Evolutionary conservation across 2,329 filamentous ascomycete species (phyloP), one percentile per base, ranked within the genome.

Genomic region (Pseudonectria foliicola): DNA sequence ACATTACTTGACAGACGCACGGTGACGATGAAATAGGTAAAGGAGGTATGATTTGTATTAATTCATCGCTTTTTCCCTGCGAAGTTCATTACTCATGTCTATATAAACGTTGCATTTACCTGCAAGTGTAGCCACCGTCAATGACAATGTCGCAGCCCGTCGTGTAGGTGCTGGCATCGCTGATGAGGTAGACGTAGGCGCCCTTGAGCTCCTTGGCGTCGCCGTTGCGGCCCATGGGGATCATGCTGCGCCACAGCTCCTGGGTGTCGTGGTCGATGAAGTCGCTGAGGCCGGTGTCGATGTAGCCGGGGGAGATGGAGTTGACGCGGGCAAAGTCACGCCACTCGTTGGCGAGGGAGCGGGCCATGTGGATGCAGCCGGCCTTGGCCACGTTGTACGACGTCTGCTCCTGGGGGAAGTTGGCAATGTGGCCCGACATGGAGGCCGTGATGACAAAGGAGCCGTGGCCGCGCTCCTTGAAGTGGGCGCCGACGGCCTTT

Each of bases 171-270:
- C 79, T 77, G 4, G 84, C 84, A 56, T 89, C 83, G 31, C 75
- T 82, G 24, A 82, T 76, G 26, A 90, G 70, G 61, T 86, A 89
- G 33, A 89, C 67, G 56, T 82, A 90, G n/a, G 80, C 81, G 7
- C 80, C 82, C 65, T 85, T 85, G 46, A 87, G 65, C 66, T 88
- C 83, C 50, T 80, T 75, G 2, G 75, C 66, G 34, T 76, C 63
- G 4, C 80, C 82, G 52, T 85, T 76, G 48, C 83, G 67, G 26
- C 72, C 80, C 73, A 87, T 77, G 30, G 82, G 82, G 34, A 83
- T 86, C 71, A 85, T 85, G 53, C 74, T 72, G 53, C 73, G 71
- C 82, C 83, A 87, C 42, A 85, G 71, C 35, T 77, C 68, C 66
- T 86, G 82, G 10, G 75, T 83, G 55, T 83, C 75, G 15, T 67